Conservation (phyloP, 345 rosid genomes). For the Populus davidiana region DNA sequence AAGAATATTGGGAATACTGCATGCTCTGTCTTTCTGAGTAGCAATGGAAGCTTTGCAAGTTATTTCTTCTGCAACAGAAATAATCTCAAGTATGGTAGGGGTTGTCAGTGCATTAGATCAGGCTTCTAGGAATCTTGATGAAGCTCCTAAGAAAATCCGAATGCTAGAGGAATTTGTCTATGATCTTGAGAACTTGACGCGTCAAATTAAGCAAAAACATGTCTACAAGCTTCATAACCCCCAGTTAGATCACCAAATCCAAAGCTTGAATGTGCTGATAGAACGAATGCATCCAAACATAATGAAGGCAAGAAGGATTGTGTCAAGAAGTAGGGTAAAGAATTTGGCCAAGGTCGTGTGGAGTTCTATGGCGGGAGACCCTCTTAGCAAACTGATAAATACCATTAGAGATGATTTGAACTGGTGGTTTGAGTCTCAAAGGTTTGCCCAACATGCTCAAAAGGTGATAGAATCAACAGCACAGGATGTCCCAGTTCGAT, state of each 20-base stretch:
- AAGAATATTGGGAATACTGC: no score
- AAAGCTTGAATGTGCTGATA: neutral
- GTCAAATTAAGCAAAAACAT: neutral
- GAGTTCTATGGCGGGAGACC: neutral
- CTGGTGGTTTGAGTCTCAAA: neutral
- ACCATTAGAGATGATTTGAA: neutral
- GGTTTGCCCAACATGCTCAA: neutral
- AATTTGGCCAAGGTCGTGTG: neutral
- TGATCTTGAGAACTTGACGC: neutral
- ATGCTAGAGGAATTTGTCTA: neutral
- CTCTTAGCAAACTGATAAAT: neutral
- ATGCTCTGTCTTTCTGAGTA: neutral
- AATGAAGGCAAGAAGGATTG: neutral
- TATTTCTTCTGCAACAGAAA: neutral
- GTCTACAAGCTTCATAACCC: neutral
- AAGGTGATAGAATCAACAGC: neutral
- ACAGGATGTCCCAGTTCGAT: neutral
- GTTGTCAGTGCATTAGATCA: neutral
- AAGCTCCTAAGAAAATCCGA: neutral
- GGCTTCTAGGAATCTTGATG: neutral
- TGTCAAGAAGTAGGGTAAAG: neutral
- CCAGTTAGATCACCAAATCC: neutral
- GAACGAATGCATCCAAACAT: neutral
- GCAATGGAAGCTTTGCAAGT: neutral
- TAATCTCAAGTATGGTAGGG: neutral